These are phyloP conservation scores for Brettanomyces bruxellensis DNA, from an alignment of 805 yeast species.

Conservation along the genomic window DNA sequence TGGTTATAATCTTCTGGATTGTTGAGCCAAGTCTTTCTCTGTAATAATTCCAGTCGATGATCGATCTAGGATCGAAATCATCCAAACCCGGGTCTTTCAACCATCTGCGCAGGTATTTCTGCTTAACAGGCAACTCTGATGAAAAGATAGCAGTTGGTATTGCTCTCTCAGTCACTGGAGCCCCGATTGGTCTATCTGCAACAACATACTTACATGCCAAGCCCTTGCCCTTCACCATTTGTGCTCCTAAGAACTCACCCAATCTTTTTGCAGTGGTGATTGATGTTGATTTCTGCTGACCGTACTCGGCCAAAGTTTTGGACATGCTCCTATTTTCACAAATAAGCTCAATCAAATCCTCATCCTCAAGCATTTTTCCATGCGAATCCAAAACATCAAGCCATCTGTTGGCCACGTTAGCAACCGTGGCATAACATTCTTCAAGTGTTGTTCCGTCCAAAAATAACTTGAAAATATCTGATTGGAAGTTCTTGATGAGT, in stretches of 20 bases:
- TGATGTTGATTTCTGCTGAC: slow-evolving; percentile 83
- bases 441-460: slow-evolving; percentile 76
- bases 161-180: slow-evolving; percentile 95
- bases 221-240: slow-evolving; percentile 95
- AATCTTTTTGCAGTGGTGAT: slow-evolving; percentile 90
- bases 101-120: slow-evolving; percentile 78
- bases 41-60: slow-evolving; percentile 92
- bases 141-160: slow-evolving; percentile 94
- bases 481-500: slow-evolving; percentile 87
- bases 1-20: slow-evolving; percentile 87
- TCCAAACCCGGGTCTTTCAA: slow-evolving; percentile 66
- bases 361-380: slow-evolving; percentile 84
- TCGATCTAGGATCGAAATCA: slow-evolving; percentile 77
- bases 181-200: slow-evolving; percentile 68
- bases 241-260: slow-evolving; percentile 92
- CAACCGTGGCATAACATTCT: slow-evolving; percentile 80
- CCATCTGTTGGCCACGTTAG: slow-evolving; percentile 92
- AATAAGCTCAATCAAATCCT: slow-evolving; percentile 87
- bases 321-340: slow-evolving; percentile 96
- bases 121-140: slow-evolving; percentile 63
- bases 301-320: slow-evolving; percentile 82
- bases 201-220: slow-evolving; percentile 91
- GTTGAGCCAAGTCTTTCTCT: slow-evolving; percentile 86
- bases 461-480: slow-evolving; percentile 87
- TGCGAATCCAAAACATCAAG: slow-evolving; percentile 82